phyloP scores from a whole-genome alignment of 805 yeast species.

The Yamadazyma insecticola region DNA sequence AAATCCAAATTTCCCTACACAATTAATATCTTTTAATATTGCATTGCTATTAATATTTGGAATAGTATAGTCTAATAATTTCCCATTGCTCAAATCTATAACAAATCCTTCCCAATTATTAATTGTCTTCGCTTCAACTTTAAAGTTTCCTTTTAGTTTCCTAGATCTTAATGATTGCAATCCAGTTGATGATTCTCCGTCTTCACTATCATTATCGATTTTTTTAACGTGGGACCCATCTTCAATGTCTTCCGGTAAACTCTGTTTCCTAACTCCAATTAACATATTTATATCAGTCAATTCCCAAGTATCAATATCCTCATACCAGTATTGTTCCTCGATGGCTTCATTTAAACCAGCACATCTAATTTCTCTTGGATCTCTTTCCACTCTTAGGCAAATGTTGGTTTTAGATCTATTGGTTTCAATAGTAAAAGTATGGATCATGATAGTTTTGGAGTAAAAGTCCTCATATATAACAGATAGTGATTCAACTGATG shows the following conservation, averaged over 20 bases:
- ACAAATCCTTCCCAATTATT: conserved; percentile 79
- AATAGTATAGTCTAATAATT: conserved; percentile 54
- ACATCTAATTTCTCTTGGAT: conserved; percentile 86
- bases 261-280: conserved; percentile 47
- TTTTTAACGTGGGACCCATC: not conserved
- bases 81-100: conserved; percentile 59
- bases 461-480: conserved; percentile 64
- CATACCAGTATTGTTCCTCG: conserved; percentile 66
- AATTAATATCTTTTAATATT: conserved; percentile 53
- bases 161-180: conserved; percentile 23
- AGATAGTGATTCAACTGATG: conserved; percentile 68
- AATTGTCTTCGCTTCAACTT: not conserved
- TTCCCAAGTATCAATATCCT: conserved; percentile 73
- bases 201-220: conserved; percentile 1
- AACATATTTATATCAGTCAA: conserved; percentile 71
- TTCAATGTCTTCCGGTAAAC: not conserved
- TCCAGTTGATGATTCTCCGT: conserved; percentile 5
- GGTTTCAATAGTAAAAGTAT: conserved; percentile 61
- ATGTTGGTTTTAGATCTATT: conserved; percentile 75
- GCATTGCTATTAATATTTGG: conserved; percentile 43
- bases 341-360: conserved; percentile 73
- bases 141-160: conserved; percentile 1
- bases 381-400: conserved; percentile 88
- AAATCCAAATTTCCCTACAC: conserved; percentile 67
- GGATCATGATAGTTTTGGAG: conserved; percentile 56